Conservation (phyloP, 805 yeast species). For the Hanseniaspora pseudoguilliermondii region DNA sequence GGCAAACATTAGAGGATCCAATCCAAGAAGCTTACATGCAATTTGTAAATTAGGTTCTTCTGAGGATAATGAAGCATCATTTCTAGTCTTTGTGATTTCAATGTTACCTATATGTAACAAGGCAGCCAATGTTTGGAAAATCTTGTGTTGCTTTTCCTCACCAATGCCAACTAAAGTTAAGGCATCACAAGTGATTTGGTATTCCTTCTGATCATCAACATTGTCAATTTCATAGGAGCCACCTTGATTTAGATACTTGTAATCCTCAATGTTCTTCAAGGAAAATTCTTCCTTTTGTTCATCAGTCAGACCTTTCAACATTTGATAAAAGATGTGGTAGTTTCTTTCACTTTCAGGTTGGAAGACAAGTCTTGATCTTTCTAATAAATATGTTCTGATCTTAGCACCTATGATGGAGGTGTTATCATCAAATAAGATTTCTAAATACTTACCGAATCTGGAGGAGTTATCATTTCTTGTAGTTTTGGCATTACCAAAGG, state of each 20-base stretch:
- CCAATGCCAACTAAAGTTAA: constrained; percentile 65
- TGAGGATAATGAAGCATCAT: constrained; percentile 64
- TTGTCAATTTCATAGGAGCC: constrained; percentile 57
- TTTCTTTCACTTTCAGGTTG: constrained; percentile 87
- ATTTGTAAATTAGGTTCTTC: constrained; percentile 77
- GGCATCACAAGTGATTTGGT: constrained; percentile 62
- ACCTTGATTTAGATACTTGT: constrained; percentile 78
- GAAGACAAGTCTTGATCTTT: constrained; percentile 85
- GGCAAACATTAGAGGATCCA: constrained; percentile 59
- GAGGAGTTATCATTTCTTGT: constrained; percentile 86
- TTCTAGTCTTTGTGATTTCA: constrained; percentile 70
- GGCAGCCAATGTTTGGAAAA: constrained; percentile 75
- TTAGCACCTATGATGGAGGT: constrained; percentile 86
- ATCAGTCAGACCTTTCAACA: constrained; percentile 54
- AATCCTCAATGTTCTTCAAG: constrained; percentile 54
- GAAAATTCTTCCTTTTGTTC: constrained; percentile 45
- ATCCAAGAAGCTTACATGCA: constrained; percentile 74
- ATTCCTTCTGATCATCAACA: constrained; percentile 74
- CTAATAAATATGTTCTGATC: constrained; percentile 82
- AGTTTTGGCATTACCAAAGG: constrained; percentile 91
- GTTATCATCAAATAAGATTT: constrained; percentile 65
- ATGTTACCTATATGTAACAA: constrained; percentile 87
- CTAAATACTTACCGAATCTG: constrained; percentile 86
- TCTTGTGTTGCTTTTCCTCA: constrained; percentile 43
- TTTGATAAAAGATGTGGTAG: constrained; percentile 87